A percentile compares a stretch with the other conserved stretches of the same genome.
Evolutionary conservation across 129 eudicot species (phyloP).

Genomic region (Logfia minima): DNA sequence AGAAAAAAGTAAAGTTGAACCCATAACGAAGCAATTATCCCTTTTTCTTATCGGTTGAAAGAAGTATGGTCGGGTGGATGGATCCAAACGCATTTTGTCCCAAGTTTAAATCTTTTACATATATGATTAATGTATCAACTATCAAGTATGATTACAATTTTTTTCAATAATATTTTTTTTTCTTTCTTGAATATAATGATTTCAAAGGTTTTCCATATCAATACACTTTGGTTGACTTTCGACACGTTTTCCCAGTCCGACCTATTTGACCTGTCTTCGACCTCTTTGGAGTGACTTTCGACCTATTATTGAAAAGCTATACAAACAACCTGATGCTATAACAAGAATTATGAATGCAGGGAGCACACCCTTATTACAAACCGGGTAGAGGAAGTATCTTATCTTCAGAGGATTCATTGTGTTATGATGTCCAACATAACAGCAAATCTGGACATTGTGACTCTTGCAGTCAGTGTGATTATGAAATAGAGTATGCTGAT

Average conservation of each 20-base stretch:
- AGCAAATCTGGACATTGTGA: slow-evolving; percentile 40
- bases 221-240: too few relatives aligned
- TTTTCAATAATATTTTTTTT: not conserved
- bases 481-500: slow-evolving; percentile 80
- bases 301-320: not conserved
- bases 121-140: too few relatives aligned
- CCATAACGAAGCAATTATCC: too few relatives aligned
- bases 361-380: slow-evolving; percentile 75
- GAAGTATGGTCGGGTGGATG: not conserved
- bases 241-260: too few relatives aligned
- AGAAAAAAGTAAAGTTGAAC: too few relatives aligned
- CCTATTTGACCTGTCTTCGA: too few relatives aligned
- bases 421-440: slow-evolving; percentile 53
- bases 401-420: slow-evolving; percentile 50
- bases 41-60: not conserved
- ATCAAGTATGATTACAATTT: not conserved
- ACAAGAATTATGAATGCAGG: slow-evolving; percentile 47
- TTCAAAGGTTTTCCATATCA: not conserved
- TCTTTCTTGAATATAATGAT: not conserved
- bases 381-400: slow-evolving; percentile 51
- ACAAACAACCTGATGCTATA: not conserved
- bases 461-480: slow-evolving; percentile 70
- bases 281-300: not conserved
- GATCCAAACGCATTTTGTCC: not conserved
- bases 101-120: too few relatives aligned